Evolutionary conservation across 495 filamentous ascomycete species (phyloP).

Genomic region (Aspergillus avenaceus): DNA sequence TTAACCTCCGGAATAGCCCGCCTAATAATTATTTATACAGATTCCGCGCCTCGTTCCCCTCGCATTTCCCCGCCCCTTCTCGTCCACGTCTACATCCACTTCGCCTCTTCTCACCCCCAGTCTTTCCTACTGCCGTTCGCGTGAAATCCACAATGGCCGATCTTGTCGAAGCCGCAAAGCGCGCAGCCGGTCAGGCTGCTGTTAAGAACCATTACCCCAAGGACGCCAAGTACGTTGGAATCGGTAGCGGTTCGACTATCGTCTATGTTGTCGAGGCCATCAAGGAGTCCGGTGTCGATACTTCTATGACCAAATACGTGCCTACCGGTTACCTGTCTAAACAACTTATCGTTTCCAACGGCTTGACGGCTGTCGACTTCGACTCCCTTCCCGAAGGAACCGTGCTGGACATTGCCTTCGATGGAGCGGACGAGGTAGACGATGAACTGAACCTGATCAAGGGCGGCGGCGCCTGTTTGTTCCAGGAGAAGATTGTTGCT

Average conservation of each 20-base stretch:
- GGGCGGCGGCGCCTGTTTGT: slow-evolving; percentile 92
- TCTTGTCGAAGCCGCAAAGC: slow-evolving; percentile 76
- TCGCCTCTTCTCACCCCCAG: slow-evolving; percentile 8
- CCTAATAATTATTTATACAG: slow-evolving; percentile 9
- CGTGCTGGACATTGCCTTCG: slow-evolving; percentile 78
- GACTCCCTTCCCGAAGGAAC: slow-evolving; percentile 59
- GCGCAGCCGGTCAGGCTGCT: slow-evolving; percentile 74
- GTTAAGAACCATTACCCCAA: slow-evolving; percentile 80
- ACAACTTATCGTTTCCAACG: slow-evolving; percentile 72
- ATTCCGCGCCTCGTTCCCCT: slow-evolving; percentile 10
- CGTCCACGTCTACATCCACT: slow-evolving; percentile 13
- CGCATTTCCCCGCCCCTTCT: slow-evolving; percentile 3
- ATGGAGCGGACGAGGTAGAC: slow-evolving; percentile 96
- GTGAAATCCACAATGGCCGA: slow-evolving; percentile 34
- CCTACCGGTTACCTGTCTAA: slow-evolving; percentile 90
- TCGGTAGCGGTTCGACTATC: slow-evolving; percentile 90
- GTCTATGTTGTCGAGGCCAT: slow-evolving; percentile 96
- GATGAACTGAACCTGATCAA: slow-evolving; percentile 95
- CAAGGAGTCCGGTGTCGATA: slow-evolving; percentile 58
- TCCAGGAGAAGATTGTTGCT: slow-evolving; percentile 96
- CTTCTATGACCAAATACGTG: slow-evolving; percentile 69
- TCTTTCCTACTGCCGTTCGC: slow-evolving; percentile 9
- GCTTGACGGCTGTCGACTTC: slow-evolving; percentile 72
- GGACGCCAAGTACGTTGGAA: slow-evolving; percentile 72
- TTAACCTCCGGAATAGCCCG: slow-evolving; percentile 10